phyloP scores from a whole-genome alignment of 2,329 filamentous ascomycete genomes.

The Metarhizium guizhouense region DNA sequence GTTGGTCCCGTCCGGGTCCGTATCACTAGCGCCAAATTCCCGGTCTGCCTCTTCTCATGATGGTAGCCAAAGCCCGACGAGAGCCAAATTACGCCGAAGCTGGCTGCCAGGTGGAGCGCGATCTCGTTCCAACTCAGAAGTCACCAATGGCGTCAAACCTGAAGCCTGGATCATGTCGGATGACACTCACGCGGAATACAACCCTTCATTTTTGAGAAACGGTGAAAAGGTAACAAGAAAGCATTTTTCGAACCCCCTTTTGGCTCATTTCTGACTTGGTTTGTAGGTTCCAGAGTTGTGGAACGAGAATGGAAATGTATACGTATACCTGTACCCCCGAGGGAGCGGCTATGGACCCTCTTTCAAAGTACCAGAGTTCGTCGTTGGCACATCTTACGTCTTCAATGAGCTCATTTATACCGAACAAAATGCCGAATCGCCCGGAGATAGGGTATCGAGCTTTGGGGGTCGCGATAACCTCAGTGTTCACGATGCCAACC shows the following conservation, averaged over 20 bases:
- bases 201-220: conserved; percentile 38
- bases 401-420: conserved; percentile 44
- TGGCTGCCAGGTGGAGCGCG: conserved; percentile 42
- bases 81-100: conserved; percentile 40
- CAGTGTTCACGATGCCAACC: conserved; percentile 39
- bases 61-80: conserved; percentile 34
- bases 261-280: not conserved
- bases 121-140: conserved; percentile 42
- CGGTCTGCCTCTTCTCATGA: conserved; percentile 16
- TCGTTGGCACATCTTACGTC: conserved; percentile 44
- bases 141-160: conserved; percentile 12
- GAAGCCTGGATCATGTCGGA: conserved; percentile 49
- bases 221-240: conserved; percentile 42
- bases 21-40: conserved; percentile 16
- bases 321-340: conserved; percentile 48
- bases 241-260: not conserved
- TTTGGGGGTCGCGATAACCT: conserved; percentile 40
- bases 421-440: conserved; percentile 24
- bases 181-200: conserved; percentile 46
- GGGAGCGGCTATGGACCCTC: conserved; percentile 43
- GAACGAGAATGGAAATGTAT: conserved; percentile 50
- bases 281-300: conserved; percentile 54
- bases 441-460: conserved; percentile 19
- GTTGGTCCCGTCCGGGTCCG: conserved; percentile 2
- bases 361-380: conserved; percentile 49